phyloP scores from a whole-genome alignment of 805 yeast genomes.

The Wickerhamomyces queroliae region DNA sequence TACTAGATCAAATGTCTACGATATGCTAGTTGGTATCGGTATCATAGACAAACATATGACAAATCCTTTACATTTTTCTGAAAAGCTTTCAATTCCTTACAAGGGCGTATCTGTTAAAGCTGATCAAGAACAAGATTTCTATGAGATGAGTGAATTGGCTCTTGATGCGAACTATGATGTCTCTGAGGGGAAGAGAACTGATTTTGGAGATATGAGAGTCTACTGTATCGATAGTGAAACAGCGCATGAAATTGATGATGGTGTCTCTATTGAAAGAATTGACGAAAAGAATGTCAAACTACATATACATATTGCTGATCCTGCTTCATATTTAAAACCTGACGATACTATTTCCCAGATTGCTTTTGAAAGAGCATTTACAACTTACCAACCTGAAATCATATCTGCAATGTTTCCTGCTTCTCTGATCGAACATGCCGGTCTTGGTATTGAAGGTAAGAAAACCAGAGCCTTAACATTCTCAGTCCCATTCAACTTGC shows the following conservation, averaged over 20 bases:
- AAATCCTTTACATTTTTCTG: slow-evolving; percentile 51
- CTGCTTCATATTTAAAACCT: slow-evolving; percentile 53
- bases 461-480: slow-evolving; percentile 45
- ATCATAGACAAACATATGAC: slow-evolving; percentile 11
- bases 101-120: slow-evolving; percentile 36
- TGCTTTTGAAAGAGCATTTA: slow-evolving; percentile 57
- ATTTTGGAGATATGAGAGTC: slow-evolving; percentile 42
- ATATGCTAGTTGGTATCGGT: slow-evolving; percentile 33
- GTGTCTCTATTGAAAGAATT: slow-evolving; percentile 52
- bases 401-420: slow-evolving; percentile 68
- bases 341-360: slow-evolving; percentile 34
- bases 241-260: slow-evolving; percentile 94
- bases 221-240: slow-evolving; percentile 78
- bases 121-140: slow-evolving; percentile 38
- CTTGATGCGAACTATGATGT: slow-evolving; percentile 9
- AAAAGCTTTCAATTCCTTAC: slow-evolving; percentile 37
- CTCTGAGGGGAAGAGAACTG: slow-evolving; percentile 26
- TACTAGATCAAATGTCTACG: slow-evolving; percentile 48
- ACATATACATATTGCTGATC: slow-evolving; percentile 82
- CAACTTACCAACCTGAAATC: slow-evolving; percentile 68
- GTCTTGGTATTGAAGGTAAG: slow-evolving; percentile 39
- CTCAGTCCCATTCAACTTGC: slow-evolving; percentile 26
- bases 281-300: slow-evolving; percentile 33
- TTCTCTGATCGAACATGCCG: slow-evolving; percentile 42
- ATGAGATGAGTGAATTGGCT: slow-evolving; percentile 24